A percentile compares a stretch with the other conserved stretches of the same genome.
These are phyloP conservation scores for Apiotrichum gracile DNA, from an alignment of 1,284 basidiomycete genomes.

Conservation along the genomic window DNA sequence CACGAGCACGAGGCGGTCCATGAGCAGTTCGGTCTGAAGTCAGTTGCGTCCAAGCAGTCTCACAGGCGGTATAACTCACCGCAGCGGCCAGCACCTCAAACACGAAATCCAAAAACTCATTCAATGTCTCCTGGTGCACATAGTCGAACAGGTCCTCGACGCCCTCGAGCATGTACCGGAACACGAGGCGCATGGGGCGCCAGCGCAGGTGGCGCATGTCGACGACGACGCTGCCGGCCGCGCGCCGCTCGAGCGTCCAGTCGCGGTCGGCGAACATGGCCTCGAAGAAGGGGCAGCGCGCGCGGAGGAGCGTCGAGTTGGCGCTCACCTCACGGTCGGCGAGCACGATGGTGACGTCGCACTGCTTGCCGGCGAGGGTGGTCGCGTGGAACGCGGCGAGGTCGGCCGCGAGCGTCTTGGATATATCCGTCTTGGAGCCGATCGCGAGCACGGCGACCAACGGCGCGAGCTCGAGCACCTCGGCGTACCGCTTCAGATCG, in stretches of 20 bases:
- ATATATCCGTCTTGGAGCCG: constrained; percentile 35
- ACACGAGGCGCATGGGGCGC: constrained; percentile 68
- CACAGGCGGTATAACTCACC: constrained; percentile 50
- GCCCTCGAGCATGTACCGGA: constrained; percentile 75
- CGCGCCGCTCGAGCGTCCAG: constrained; percentile 66
- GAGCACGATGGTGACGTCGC: constrained; percentile 70
- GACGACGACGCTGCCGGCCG: constrained; percentile 54
- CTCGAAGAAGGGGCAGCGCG: constrained; percentile 78
- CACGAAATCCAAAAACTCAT: constrained; percentile 78
- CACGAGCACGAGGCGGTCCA: constrained; percentile 76
- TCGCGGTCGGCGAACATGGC: constrained; percentile 78
- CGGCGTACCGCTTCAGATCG: constrained; percentile 58
- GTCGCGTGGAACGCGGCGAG: constrained; percentile 45
- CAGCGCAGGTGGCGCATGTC: constrained; percentile 70
- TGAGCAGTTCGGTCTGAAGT: constrained; percentile 69
- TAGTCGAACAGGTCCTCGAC: constrained; percentile 64
- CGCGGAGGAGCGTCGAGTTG: constrained; percentile 71
- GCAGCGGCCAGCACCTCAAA: constrained; percentile 82
- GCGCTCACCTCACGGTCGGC: constrained; percentile 62
- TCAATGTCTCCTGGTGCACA: constrained; percentile 62
- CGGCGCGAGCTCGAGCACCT: constrained; percentile 51
- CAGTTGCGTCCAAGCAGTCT: neutral
- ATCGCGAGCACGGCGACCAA: constrained; percentile 36
- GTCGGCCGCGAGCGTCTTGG: constrained; percentile 35
- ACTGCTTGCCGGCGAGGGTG: constrained; percentile 30